Evolutionary conservation across 2,329 filamentous ascomycete genomes (phyloP).

Genomic region (Alternaria infectoria): DNA sequence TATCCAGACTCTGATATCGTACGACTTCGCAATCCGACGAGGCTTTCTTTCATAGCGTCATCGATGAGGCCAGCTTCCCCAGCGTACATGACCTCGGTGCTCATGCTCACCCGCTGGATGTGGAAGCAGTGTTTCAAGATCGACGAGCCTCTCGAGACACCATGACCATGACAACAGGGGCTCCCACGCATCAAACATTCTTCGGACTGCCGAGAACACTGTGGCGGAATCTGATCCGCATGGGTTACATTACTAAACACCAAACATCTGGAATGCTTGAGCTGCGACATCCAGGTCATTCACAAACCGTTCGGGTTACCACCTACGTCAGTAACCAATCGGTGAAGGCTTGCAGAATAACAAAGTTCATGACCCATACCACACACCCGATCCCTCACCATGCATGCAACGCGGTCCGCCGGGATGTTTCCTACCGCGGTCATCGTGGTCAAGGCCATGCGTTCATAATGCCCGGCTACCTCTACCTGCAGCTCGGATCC

Average conservation of each 20-base stretch:
- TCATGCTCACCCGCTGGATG: background rate
- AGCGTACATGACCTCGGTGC: background rate
- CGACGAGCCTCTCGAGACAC: background rate
- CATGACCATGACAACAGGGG: slow-evolving; percentile 7
- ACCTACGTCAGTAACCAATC: slow-evolving; percentile 15
- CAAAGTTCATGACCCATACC: slow-evolving; percentile 19
- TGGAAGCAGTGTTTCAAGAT: slow-evolving; percentile 2
- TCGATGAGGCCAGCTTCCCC: background rate
- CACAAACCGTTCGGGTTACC: slow-evolving; percentile 12
- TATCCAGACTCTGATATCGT: background rate
- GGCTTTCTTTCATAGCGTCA: background rate
- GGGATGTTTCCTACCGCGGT: slow-evolving; percentile 17
- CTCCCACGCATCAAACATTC: slow-evolving; percentile 7
- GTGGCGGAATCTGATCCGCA: slow-evolving; percentile 14
- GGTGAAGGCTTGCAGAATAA: background rate
- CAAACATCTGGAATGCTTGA: slow-evolving; percentile 27
- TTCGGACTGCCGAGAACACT: background rate
- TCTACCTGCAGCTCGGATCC: background rate
- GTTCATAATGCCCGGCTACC: slow-evolving; percentile 21
- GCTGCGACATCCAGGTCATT: slow-evolving; percentile 18
- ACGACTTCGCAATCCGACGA: background rate
- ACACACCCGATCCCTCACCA: slow-evolving; percentile 8
- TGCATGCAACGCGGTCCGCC: slow-evolving; percentile 10
- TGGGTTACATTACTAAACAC: slow-evolving; percentile 20
- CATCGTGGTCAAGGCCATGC: background rate